Evolutionary conservation across 1,284 basidiomycete genomes (phyloP), one percentile per base, ranked within the genome.

Genomic region (Fomitopsis schrenkii): DNA sequence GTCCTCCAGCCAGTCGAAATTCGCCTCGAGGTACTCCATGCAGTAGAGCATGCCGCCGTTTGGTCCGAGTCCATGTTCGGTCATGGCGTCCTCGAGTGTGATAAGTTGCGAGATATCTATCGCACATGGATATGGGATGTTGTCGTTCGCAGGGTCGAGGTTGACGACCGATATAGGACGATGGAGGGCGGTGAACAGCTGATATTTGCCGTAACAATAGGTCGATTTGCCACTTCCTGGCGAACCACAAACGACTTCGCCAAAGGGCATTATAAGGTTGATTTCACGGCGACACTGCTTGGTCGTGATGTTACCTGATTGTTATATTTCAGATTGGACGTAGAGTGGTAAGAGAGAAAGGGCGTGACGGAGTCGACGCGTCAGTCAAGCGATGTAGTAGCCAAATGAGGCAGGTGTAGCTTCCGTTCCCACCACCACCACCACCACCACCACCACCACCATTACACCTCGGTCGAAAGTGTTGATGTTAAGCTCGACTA

Each of bases 1-100:
- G 40, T 82, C 83, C 71, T 95, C 88, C 28, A 99, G 83, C 97
- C 97, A 99, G 74, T 98, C 96, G 67, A 91, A 86, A 75, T 99
- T 98, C 28, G 85, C 88, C 71, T 99, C 96, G 26, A 99, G 84
- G 73, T 98, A 98, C 74, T 99, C 97, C 83, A 98, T 93, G 73
- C 95, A 97, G 73, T 96, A 99, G 17, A 99, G 79, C 90, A 98
- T 95, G 2, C 88, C 97, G 5, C 97, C 97, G 67, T 99, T 99
- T 0, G 97, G 97, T 0, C 97, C 97, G 0, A 99, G 83, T 0
- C 85, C 85, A 65, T 92, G 87, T 65, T 91, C 88, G 5, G 86
- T 77, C 96, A 98, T 97, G 22, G 89, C 95, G 69, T 95, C 91
- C 56, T 90, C 80, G 28, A 99, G 85, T 0, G 92, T 94, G 69